phyloP scores from a whole-genome alignment of 2,329 filamentous ascomycete species.

The Alternaria metachromatica region DNA sequence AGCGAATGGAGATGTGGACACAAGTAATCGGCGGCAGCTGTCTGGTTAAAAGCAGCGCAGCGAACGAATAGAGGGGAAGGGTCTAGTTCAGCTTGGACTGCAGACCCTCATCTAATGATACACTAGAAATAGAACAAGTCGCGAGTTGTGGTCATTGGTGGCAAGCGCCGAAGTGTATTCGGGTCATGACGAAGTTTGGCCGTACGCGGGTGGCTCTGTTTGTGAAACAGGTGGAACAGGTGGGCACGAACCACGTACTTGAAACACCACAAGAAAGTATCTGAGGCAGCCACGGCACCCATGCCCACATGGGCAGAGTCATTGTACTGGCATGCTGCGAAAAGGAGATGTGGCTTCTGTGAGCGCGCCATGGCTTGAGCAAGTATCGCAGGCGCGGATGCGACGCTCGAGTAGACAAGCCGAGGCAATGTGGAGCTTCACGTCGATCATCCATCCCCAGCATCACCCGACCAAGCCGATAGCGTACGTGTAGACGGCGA shows the following conservation, averaged over 20 bases:
- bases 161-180: slow-evolving; percentile 14
- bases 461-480: background rate
- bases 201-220: slow-evolving; percentile 11
- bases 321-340: slow-evolving; percentile 10
- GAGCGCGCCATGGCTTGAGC: slow-evolving; percentile 13
- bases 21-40: slow-evolving; percentile 13
- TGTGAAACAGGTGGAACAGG: slow-evolving; percentile 26
- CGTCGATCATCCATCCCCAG: slow-evolving; percentile 2
- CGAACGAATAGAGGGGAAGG: slow-evolving; percentile 21
- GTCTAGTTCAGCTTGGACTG: slow-evolving; percentile 13
- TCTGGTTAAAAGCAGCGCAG: slow-evolving; percentile 24
- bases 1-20: slow-evolving; percentile 14
- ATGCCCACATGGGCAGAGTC: slow-evolving; percentile 1
- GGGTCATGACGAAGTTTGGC: slow-evolving; percentile 23
- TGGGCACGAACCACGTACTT: slow-evolving; percentile 15
- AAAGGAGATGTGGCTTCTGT: background rate
- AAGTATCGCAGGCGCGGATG: background rate
- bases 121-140: slow-evolving; percentile 24
- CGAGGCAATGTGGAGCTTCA: slow-evolving; percentile 10
- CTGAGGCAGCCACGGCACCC: slow-evolving; percentile 15
- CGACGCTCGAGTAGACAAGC: slow-evolving; percentile 7
- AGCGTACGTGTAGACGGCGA: background rate
- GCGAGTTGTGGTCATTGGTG: slow-evolving; percentile 10
- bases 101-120: slow-evolving; percentile 13
- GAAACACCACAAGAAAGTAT: slow-evolving; percentile 18